phyloP scores from a whole-genome alignment of 73 alveolate genomes.

The Paramecium octaurelia region DNA sequence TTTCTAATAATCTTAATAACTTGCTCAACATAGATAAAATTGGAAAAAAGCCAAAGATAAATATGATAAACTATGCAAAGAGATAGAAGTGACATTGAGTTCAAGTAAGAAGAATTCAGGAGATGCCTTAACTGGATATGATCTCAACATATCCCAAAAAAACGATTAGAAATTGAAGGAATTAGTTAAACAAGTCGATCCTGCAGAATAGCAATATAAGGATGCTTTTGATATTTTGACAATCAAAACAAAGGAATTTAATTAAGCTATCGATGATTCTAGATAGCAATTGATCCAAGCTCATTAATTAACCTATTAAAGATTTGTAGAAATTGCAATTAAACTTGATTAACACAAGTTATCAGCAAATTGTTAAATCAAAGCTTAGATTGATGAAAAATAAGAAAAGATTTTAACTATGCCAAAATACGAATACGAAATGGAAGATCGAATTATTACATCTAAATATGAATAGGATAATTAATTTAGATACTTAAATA shows the following conservation, averaged over 20 bases:
- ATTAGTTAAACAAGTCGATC: background rate
- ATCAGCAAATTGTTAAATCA: background rate
- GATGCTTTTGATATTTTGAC: background rate
- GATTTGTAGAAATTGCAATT: background rate
- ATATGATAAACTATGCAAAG: slow-evolving; percentile 26
- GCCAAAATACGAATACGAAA: background rate
- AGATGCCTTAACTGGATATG: slow-evolving; percentile 35
- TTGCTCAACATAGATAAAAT: background rate
- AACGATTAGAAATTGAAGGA: background rate
- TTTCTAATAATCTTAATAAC: background rate
- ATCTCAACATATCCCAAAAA: background rate
- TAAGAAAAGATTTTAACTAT: background rate
- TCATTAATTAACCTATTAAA: background rate
- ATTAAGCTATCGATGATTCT: background rate
- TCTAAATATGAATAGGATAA: background rate
- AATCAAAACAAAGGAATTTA: background rate
- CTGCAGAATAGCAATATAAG: background rate
- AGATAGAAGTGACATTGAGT: background rate
- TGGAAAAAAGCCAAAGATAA: slow-evolving; percentile 3
- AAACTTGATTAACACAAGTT: background rate
- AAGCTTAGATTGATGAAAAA: background rate
- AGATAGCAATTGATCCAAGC: background rate
- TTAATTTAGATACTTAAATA: background rate
- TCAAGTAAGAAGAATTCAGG: background rate
- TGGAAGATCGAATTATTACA: background rate